Base-by-base conservation (phyloP, 257 asterid species). In the Solanum sitiens region DNA sequence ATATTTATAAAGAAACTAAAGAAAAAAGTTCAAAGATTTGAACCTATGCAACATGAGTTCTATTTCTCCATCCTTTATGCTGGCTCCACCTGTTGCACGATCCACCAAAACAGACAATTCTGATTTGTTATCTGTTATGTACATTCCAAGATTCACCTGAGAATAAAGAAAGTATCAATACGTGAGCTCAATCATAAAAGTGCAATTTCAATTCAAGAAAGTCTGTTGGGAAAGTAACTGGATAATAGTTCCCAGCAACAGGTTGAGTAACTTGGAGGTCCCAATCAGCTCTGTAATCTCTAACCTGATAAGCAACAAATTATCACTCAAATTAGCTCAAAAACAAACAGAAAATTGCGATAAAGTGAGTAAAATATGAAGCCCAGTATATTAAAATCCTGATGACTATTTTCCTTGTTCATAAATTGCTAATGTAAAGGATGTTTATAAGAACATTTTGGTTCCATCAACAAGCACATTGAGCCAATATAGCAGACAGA, bases 21-120 rank as follows among this genome's bases (percentile, higher is more conserved):
- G n/a, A 27, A n/a, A 44, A 75, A 86, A 35, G 16, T 63, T 16
- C 83, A 75, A 39, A 23, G 18, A 75, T 72, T 44, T 50, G 33
- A 72, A 93, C 98, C 98, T 96, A 65, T 96, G 99, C 71, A 96
- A 91, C 99, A 96, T 96, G 87, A 96, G 88, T 89, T 96, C 99
- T 61, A 96, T 91, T 89, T 95, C 92, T 87, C 99, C 99, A 93
- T 96, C 98, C 16, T 85, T 86, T 85, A 93, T 93, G 92, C 99
- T 96, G 92, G 96, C 92, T 82, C 98, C 99, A 88, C 98, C 99
- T n/a, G 91, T 87, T 61, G 99, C 97, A 76, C 98, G 95, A 89
- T 96, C 99, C 79, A 96, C 99, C 86, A 96, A 88, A 83, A 96
- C 94, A 32, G 98, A 94, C 86, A 96, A 90, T 86, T 96, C 99